phyloP scores from a whole-genome alignment of 176 grass and related monocot species.

The Avena insularis region DNA sequence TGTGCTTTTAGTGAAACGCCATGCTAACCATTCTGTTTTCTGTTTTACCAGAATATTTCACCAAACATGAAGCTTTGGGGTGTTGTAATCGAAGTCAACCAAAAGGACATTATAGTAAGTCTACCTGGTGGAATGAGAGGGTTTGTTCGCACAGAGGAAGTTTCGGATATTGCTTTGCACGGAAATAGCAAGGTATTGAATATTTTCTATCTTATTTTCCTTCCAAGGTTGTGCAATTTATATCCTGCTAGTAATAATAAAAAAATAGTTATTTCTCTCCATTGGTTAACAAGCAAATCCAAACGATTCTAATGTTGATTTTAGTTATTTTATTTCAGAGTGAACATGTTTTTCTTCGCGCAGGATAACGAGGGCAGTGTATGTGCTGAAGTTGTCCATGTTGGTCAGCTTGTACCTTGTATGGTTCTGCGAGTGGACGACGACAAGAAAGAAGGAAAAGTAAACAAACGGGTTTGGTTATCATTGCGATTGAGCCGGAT shows the following conservation, averaged over 20 bases:
- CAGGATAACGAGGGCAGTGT: constrained; percentile 69
- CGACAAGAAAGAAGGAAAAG: constrained; percentile 92
- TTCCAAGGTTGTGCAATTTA: background rate
- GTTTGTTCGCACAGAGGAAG: constrained; percentile 82
- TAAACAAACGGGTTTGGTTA: constrained; percentile 79
- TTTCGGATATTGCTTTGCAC: constrained; percentile 53
- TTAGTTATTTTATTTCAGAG: constrained; percentile 12
- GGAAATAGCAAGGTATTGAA: constrained; percentile 54
- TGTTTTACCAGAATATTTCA: constrained; percentile 74
- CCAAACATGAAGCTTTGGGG: constrained; percentile 94
- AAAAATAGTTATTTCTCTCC: constrained; percentile 18
- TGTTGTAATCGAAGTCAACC: constrained; percentile 88
- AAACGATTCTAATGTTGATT: constrained; percentile 29
- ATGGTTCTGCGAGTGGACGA: constrained; percentile 77
- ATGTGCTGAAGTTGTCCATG: constrained; percentile 71
- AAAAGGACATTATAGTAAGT: constrained; percentile 82
- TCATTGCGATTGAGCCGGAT: constrained; percentile 80
- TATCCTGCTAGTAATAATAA: constrained; percentile 16
- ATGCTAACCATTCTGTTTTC: constrained; percentile 3
- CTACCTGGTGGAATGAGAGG: constrained; percentile 94
- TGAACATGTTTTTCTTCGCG: constrained; percentile 35
- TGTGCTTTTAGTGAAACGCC: constrained; percentile 17
- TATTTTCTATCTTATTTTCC: background rate
- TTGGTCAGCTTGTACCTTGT: constrained; percentile 87
- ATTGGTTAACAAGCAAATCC: constrained; percentile 23